Percentiles rank a stretch among this genome's conserved stretches.
phyloP scores from a whole-genome alignment of 1,284 basidiomycete species.

The Malassezia psittaci region DNA sequence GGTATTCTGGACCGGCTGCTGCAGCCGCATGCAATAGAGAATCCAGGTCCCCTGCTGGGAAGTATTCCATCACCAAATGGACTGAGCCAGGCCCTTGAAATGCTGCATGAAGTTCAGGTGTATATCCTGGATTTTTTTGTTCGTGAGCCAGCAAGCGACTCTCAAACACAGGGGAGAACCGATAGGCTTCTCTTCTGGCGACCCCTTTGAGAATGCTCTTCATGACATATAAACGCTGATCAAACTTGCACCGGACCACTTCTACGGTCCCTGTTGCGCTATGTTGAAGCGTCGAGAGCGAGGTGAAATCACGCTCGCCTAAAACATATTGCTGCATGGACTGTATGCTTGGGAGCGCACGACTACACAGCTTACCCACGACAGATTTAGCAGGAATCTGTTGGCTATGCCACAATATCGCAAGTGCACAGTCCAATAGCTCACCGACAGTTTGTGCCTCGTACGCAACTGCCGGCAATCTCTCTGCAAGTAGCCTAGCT shows the following conservation, averaged over 20 bases:
- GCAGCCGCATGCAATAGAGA: slow-evolving; percentile 36
- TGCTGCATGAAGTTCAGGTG: slow-evolving; percentile 35
- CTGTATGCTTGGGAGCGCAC: not conserved
- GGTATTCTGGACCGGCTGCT: slow-evolving; percentile 23
- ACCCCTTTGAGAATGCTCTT: slow-evolving; percentile 43
- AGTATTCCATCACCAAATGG: slow-evolving; percentile 45
- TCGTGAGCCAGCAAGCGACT: slow-evolving; percentile 25
- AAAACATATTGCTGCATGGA: not conserved
- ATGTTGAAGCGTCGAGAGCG: slow-evolving; percentile 32
- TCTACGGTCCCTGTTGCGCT: slow-evolving; percentile 37
- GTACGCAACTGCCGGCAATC: not conserved
- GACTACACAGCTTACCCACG: not conserved
- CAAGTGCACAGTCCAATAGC: slow-evolving; percentile 24
- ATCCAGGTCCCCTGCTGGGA: slow-evolving; percentile 43
- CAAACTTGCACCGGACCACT: slow-evolving; percentile 36
- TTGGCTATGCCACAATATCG: slow-evolving; percentile 26
- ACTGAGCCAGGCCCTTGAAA: slow-evolving; percentile 40
- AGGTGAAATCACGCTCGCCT: slow-evolving; percentile 29
- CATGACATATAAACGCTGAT: slow-evolving; percentile 42
- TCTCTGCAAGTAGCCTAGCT: slow-evolving; percentile 2
- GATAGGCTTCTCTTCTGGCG: slow-evolving; percentile 31
- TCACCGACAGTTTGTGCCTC: slow-evolving; percentile 5
- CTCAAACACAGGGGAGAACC: slow-evolving; percentile 35
- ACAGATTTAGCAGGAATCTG: slow-evolving; percentile 11
- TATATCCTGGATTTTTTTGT: slow-evolving; percentile 11